Evolutionary conservation across 2,329 filamentous ascomycete species (phyloP), one percentile per base, ranked within the genome.

Genomic region (Neofusicoccum ribis): DNA sequence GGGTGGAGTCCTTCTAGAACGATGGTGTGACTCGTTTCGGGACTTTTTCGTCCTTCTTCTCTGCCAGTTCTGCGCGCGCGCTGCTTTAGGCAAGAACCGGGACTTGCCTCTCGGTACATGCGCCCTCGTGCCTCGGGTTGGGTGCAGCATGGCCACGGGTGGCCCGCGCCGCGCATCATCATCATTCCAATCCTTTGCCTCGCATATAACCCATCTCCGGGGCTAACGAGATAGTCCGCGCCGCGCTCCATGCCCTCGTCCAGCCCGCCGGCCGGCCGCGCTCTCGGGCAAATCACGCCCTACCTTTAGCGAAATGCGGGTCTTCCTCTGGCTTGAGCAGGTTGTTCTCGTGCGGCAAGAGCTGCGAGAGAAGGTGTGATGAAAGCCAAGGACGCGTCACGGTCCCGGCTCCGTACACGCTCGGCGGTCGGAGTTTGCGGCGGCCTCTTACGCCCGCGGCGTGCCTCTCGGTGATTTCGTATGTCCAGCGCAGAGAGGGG

Each of bases 1-100:
- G 47, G 37, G 56, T 60, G 56, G 56, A 60, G 56, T 60, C 56
- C 56, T 60, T 60, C 56, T 60, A 60, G 56, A 60, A 60, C 56
- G 56, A 60, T 60, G 56, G 56, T 60, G 56, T 60, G 56, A 60
- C 56, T 47, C 43, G 56, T 60, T 47, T 60, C 56, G 56, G 41
- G 43, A 34, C 41, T 23, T 47, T 47, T 46, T 17, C 56, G 39
- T 60, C 34, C 27, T 5, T 52, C 14, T 17, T 17, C 17, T 44
- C n/a, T 17, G 43, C 5, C 15, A 6, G 27, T 31, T 31, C 27
- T 31, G 27, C 27, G 27, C 27, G 15, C 39, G 15, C 39, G 39
- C 39, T 31, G 5, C 27, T 31, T 31, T 31, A 31, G 27, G 6
- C 27, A 31, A 31, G 27, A 31, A 31, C 27, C 27, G 27, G 27